Percentiles rank a stretch among this genome's conserved stretches.
phyloP scores from a whole-genome alignment of 192 early-diverging fungal species.

The Helicostylum pulchrum region DNA sequence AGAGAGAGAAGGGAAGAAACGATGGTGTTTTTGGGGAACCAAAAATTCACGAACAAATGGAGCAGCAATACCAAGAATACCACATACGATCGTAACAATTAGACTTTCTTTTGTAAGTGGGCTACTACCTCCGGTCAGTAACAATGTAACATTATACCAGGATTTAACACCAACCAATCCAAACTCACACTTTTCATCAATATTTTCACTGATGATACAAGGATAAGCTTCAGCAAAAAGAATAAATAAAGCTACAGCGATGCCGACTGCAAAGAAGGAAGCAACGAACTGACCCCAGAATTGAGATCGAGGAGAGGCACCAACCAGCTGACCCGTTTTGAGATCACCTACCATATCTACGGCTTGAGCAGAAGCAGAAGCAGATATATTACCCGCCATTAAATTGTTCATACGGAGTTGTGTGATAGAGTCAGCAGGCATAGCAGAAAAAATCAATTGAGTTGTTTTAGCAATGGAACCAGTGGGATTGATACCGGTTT shows the following conservation, averaged over 20 bases:
- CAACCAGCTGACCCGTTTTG: conserved; percentile 64
- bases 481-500: conserved; percentile 67
- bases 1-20: conserved; percentile 45
- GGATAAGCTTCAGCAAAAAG: conserved; percentile 64
- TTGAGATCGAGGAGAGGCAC: conserved; percentile 61
- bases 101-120: conserved; percentile 35
- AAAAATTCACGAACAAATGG: conserved; percentile 41
- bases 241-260: conserved; percentile 55
- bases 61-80: conserved; percentile 34
- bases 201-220: conserved; percentile 42
- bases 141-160: conserved; percentile 39
- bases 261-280: conserved; percentile 54
- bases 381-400: conserved; percentile 59
- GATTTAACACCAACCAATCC: conserved; percentile 32
- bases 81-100: conserved; percentile 45
- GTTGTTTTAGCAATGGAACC: conserved; percentile 62
- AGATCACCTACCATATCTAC: conserved; percentile 74
- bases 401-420: conserved; percentile 54
- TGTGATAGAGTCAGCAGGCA: conserved; percentile 37
- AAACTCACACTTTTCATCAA: conserved; percentile 31
- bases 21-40: conserved; percentile 48
- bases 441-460: conserved; percentile 61
- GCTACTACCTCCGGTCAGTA: conserved; percentile 40
- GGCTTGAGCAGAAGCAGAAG: conserved; percentile 51
- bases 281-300: conserved; percentile 63